Base-by-base conservation (phyloP, 129 eudicot genomes). In the Helianthus tuberosus region DNA sequence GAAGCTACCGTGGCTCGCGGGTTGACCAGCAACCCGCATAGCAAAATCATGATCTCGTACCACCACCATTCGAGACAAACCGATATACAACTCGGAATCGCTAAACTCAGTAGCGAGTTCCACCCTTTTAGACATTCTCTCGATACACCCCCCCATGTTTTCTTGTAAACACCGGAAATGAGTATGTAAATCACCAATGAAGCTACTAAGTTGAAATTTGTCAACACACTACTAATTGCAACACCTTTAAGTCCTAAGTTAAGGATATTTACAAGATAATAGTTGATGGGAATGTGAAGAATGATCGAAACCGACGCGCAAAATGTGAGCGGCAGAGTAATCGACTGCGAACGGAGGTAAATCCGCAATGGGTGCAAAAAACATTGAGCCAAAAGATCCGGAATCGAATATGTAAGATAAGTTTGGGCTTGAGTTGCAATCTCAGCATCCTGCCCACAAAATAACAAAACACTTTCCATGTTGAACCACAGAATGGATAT, bases 61-160 rank as follows among this genome's bases (percentile, higher is more conserved):
- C 97, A 91, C 97, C 97, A 91, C 97, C 97, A 91, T 74, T 91
- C 96, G 6, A 91, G 81, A 75, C 97, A 91, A 11, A 91, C 97
- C 11, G 97, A 91, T 63, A 91, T 69, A 68, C 97, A 91, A 79
- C 96, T 88, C 17, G 97, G 97, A 7, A 91, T 50, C 2, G 96
- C 96, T 35, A 91, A 75, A 69, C 77, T 80, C 8, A 91, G 15
- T 1, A 91, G 73, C 32, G 86, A 75, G 57, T 82, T 79, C 88
- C 89, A 86, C 5, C 90, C 97, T 52, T 63, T 86, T 0, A 90
- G 55, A 66, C 91, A 83, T 53, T 90, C 96, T 39, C 9, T 75
- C 0, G 94, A 73, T 0, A 86, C 16, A 0, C 94, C 89, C 11
- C 80, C 86, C 91, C 91, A 88, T 8, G 94, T 84, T 36, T 84